Evolutionary conservation across 495 filamentous ascomycete genomes (phyloP).

Genomic region (Talaromyces liani): DNA sequence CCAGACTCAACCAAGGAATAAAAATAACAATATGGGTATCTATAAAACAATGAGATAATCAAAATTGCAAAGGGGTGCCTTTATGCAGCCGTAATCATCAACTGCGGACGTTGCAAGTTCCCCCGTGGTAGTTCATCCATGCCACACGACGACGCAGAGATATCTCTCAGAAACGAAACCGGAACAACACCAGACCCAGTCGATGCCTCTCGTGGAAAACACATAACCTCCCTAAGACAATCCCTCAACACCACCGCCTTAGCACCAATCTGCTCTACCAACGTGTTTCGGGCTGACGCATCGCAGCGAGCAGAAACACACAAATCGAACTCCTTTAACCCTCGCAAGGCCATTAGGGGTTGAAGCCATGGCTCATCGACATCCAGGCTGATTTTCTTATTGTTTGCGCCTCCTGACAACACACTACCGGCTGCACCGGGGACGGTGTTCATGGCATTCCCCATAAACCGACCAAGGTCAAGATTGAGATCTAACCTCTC

Average conservation of each 20-base stretch:
- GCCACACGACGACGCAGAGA: neutral
- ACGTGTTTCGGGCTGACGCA: constrained; percentile 17
- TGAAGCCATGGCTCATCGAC: constrained; percentile 25
- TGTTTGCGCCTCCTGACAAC: constrained; percentile 14
- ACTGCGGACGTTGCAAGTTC: neutral
- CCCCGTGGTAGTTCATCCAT: neutral
- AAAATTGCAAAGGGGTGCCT: neutral
- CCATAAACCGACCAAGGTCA: constrained; percentile 28
- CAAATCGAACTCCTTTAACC: constrained; percentile 27
- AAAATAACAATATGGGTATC: neutral
- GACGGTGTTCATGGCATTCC: constrained; percentile 11
- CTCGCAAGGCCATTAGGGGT: constrained; percentile 26
- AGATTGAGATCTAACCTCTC: constrained; percentile 20
- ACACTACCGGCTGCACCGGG: neutral
- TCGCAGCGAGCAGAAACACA: constrained; percentile 34
- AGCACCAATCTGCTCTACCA: constrained; percentile 22
- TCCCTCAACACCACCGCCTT: constrained; percentile 27
- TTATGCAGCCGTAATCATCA: neutral
- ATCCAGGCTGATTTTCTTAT: constrained; percentile 19
- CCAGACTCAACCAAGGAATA: neutral
- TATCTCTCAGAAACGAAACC: neutral
- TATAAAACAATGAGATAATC: neutral
- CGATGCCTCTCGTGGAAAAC: constrained; percentile 7
- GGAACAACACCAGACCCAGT: neutral
- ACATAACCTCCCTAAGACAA: constrained; percentile 21